These are phyloP conservation scores for Teunomyces lycoperdinae DNA, from an alignment of 805 yeast species.

Conservation along the genomic window DNA sequence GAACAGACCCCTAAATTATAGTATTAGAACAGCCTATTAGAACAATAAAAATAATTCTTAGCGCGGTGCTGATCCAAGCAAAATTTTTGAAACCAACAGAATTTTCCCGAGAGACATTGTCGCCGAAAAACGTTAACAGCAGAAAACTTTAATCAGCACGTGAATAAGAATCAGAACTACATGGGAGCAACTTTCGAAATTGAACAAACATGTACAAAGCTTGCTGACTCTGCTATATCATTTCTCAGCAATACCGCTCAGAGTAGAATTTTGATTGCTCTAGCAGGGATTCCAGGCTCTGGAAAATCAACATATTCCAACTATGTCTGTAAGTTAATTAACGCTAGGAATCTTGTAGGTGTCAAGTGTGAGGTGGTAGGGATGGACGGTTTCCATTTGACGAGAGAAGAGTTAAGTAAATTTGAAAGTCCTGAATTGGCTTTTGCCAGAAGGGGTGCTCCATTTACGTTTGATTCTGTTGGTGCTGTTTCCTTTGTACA, in stretches of 20 bases:
- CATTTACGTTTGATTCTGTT: conserved; percentile 76
- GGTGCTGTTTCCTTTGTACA: conserved; percentile 9
- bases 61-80: too few relatives aligned
- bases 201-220: not conserved
- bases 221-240: not conserved
- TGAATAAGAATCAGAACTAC: not conserved
- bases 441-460: conserved; percentile 72
- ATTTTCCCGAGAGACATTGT: too few relatives aligned
- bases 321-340: conserved; percentile 35
- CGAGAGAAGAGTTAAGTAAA: conserved; percentile 25
- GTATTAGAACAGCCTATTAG: too few relatives aligned
- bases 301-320: conserved; percentile 74
- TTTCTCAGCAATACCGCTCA: not conserved
- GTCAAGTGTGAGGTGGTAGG: conserved; percentile 26
- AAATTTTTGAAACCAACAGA: too few relatives aligned
- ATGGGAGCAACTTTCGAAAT: not conserved
- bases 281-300: conserved; percentile 82
- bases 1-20: too few relatives aligned
- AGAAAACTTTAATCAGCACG: not conserved
- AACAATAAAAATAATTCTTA: too few relatives aligned
- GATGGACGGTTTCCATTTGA: conserved; percentile 42
- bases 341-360: conserved; percentile 2
- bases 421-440: conserved; percentile 60
- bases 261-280: conserved; percentile 32
- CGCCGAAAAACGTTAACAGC: too few relatives aligned